Base-by-base conservation (phyloP, 2,329 filamentous ascomycete genomes). In the Aspergillus arachidicola region DNA sequence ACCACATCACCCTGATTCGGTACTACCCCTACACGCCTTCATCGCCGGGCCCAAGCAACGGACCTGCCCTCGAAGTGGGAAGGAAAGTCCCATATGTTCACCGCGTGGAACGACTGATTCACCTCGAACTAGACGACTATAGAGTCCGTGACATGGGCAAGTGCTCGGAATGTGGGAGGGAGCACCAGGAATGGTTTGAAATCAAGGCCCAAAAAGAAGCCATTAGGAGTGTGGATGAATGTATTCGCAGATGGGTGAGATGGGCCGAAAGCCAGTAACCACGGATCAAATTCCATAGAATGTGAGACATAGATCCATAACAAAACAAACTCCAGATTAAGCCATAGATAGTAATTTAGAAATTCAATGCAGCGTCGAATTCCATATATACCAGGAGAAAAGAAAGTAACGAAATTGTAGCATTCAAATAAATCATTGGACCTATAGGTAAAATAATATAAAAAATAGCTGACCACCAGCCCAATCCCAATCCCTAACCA, bases 111-210 rank as follows among this genome's bases (percentile, higher is more conserved):
- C 85, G 93, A 30, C 79, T 99, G 62, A 90, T 98, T 51, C 95
- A 99, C 76, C 82, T 98, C 16, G 95, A 99, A 79, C 84, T 98
- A n/a, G 84, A 83, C 6, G 83, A 83, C 46, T 79, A 83, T 69
- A 80, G 77, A 77, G 88, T 80, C 63, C 88, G 84, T 80, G 84
- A 70, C 78, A 80, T 60, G 79, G 88, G 76, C 21, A 86, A 86
- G 58, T 99, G 95, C 72, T 83, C 83, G 5, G 85, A 88, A 1
- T 99, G 95, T 74, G 93, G 93, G 2, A 89, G 89, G 72, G 89
- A 93, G 71, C 95, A 99, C 77, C 84, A 90, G 58, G 95, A 99
- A 80, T 99, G 94, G 94, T 99, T 99, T 75, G 91, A 96, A 79
- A 89, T 97, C 1, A 88, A 92, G 65, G 91, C 92, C 0, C 89